Evolutionary conservation across 2,329 filamentous ascomycete species (phyloP).

Genomic region (Penicillium griseofulvum): DNA sequence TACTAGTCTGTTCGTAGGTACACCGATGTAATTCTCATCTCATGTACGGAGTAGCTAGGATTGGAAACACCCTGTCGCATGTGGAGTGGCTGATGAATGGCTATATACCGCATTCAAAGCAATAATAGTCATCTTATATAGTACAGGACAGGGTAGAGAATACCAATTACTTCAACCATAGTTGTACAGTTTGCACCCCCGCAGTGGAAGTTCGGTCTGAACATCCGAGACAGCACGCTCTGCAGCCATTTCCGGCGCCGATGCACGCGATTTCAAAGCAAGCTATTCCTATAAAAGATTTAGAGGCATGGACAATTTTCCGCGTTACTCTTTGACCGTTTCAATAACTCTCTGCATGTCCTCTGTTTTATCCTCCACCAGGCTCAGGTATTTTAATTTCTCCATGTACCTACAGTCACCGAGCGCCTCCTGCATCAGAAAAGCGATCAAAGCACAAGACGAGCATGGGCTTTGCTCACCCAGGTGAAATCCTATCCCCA

Average conservation of each 20-base stretch:
- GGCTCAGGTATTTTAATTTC: neutral
- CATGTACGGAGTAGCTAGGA: neutral
- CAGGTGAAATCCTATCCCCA: neutral
- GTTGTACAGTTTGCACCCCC: neutral
- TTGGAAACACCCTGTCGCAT: neutral
- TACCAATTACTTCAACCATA: neutral
- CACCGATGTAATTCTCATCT: neutral
- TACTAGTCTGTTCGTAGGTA: neutral
- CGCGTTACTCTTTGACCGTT: neutral
- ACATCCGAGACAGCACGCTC: slow-evolving; percentile 6
- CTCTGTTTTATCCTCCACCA: neutral
- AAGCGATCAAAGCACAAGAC: slow-evolving; percentile 13
- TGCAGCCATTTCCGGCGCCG: slow-evolving; percentile 8
- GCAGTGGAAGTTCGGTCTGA: slow-evolving; percentile 11
- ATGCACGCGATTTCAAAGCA: neutral
- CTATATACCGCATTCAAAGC: neutral
- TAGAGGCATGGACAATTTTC: neutral
- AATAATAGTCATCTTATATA: neutral
- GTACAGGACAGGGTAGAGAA: neutral
- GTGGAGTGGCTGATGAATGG: neutral
- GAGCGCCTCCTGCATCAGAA: slow-evolving; percentile 8
- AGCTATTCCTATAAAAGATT: neutral
- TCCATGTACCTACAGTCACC: slow-evolving; percentile 2
- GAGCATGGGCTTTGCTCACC: neutral
- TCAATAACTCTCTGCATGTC: neutral